These are phyloP conservation scores for Ophiostoma montium DNA, from an alignment of 2,329 filamentous ascomycete genomes.

Conservation along the genomic window DNA sequence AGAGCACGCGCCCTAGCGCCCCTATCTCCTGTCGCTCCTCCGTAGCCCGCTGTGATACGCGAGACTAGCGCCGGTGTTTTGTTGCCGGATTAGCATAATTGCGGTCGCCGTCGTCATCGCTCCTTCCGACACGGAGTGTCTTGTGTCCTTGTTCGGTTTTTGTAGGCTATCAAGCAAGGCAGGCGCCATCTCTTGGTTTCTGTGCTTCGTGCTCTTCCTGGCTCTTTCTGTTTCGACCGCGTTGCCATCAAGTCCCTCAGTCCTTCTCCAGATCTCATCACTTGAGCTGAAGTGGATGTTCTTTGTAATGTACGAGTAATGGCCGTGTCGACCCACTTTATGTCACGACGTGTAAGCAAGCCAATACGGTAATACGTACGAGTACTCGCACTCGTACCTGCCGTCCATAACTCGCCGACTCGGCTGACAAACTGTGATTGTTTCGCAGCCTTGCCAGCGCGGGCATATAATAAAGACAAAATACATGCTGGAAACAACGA, in stretches of 20 bases:
- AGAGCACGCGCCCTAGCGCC: background rate
- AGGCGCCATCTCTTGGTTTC: background rate
- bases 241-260: background rate
- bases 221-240: background rate
- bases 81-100: slow-evolving; percentile 7
- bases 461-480: too few species aligned
- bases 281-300: too few species aligned
- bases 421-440: too few species aligned
- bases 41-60: background rate
- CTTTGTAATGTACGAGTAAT: too few species aligned
- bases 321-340: too few species aligned
- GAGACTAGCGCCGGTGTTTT: background rate
- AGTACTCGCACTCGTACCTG: too few species aligned
- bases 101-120: slow-evolving; percentile 2
- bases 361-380: too few species aligned
- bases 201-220: too few species aligned
- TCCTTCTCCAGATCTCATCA: background rate
- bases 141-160: too few species aligned
- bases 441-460: background rate
- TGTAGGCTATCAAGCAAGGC: background rate
- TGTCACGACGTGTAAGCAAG: too few species aligned
- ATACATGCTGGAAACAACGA: too few species aligned
- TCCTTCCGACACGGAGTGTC: background rate
- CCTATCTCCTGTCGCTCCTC: background rate
- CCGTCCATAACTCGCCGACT: too few species aligned